A percentile compares a stretch with the other conserved stretches of the same genome.
These are phyloP conservation scores for Pichia thaimueangensis DNA, from an alignment of 805 yeast genomes.

Conservation along the genomic window DNA sequence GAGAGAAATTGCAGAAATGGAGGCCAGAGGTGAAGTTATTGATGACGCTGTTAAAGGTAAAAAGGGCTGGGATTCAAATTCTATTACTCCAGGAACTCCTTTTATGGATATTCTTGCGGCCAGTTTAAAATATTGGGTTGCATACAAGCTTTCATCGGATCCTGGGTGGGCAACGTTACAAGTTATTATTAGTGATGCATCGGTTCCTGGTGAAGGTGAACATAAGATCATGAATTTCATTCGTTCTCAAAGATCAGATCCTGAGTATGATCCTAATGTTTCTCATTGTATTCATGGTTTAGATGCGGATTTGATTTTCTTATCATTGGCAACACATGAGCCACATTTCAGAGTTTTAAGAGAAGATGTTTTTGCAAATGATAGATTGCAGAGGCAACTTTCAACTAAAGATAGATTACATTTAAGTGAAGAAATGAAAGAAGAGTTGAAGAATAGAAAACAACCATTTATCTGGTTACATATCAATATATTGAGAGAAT, in stretches of 20 bases:
- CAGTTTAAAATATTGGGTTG: constrained; percentile 85
- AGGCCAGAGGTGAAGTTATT: constrained; percentile 61
- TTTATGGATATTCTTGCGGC: constrained; percentile 88
- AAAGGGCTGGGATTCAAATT: constrained; percentile 89
- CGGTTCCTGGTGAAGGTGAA: constrained; percentile 99
- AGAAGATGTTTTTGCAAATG: constrained; percentile 93
- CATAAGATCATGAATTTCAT: constrained; percentile 96
- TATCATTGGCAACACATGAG: constrained; percentile 95
- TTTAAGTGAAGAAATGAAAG: constrained; percentile 55
- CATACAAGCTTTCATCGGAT: constrained; percentile 78
- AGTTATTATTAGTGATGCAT: constrained; percentile 88
- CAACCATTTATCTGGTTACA: constrained; percentile 95
- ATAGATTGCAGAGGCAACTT: constrained; percentile 38
- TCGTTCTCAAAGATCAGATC: constrained; percentile 81
- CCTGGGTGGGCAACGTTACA: constrained; percentile 92
- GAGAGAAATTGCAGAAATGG: constrained; percentile 51
- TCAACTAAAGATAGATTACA: constrained; percentile 43
- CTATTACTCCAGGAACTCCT: constrained; percentile 98
- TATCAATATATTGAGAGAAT: constrained; percentile 80
- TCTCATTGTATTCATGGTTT: constrained; percentile 95
- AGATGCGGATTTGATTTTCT: constrained; percentile 95
- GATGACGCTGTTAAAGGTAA: constrained; percentile 70
- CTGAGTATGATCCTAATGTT: constrained; percentile 86
- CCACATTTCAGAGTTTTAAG: constrained; percentile 91
- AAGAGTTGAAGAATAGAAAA: constrained; percentile 38